phyloP scores from a whole-genome alignment of 2,329 filamentous ascomycete species.

The Lachnellula arida region DNA sequence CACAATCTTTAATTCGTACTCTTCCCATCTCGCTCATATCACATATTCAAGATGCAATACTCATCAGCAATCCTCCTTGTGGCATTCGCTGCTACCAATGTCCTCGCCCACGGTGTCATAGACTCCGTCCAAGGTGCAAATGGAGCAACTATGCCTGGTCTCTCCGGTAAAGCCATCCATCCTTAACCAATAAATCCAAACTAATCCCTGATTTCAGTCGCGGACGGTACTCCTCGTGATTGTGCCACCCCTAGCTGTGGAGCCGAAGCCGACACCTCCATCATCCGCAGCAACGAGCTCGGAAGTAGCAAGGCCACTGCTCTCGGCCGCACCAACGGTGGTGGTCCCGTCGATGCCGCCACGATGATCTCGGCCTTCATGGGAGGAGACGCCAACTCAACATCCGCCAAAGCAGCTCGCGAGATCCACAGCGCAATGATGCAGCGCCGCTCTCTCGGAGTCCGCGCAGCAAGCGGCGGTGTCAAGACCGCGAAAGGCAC shows the following conservation, averaged over 20 bases:
- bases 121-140: constrained; percentile 54
- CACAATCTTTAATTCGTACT: constrained; percentile 10
- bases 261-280: constrained; percentile 65
- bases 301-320: constrained; percentile 48
- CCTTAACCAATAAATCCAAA: constrained; percentile 14
- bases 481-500: constrained; percentile 43
- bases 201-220: constrained; percentile 37
- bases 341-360: constrained; percentile 49
- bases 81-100: constrained; percentile 40
- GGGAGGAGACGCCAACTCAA: constrained; percentile 38
- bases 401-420: constrained; percentile 54
- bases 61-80: constrained; percentile 42
- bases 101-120: constrained; percentile 55
- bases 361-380: constrained; percentile 58
- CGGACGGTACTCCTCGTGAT: constrained; percentile 64
- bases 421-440: constrained; percentile 67
- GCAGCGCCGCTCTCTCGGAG: constrained; percentile 33
- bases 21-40: constrained; percentile 5
- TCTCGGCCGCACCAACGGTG: constrained; percentile 60
- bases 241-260: constrained; percentile 58
- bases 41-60: constrained; percentile 42
- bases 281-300: constrained; percentile 60
- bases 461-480: constrained; percentile 35
- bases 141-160: constrained; percentile 56
- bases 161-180: constrained; percentile 39